A percentile compares a stretch with the other conserved stretches of the same genome.
Evolutionary conservation across 2,329 filamentous ascomycete species (phyloP).

Genomic region (Aspergillus sp.): DNA sequence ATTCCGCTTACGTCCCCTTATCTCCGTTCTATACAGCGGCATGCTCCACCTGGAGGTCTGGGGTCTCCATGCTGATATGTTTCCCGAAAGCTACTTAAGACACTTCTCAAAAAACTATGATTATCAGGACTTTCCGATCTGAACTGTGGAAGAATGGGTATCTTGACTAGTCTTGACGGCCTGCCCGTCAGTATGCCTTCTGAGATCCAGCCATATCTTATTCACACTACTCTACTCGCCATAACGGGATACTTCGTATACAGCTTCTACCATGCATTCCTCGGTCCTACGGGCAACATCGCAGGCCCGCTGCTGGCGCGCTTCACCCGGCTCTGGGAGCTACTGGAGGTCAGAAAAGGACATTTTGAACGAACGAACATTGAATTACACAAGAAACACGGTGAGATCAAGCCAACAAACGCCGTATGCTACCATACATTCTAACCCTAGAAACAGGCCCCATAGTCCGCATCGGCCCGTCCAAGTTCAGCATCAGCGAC

Average conservation of each 20-base stretch:
- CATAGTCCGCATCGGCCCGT: constrained; percentile 36
- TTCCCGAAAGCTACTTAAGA: too few species aligned
- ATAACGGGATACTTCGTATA: neutral
- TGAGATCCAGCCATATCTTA: neutral
- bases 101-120: too few species aligned
- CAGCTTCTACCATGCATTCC: neutral
- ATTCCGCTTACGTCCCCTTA: too few species aligned
- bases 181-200: too few species aligned
- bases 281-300: neutral
- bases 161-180: too few species aligned
- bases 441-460: constrained; percentile 20
- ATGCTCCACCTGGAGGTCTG: too few species aligned
- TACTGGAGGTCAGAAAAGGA: neutral
- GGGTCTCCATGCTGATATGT: too few species aligned
- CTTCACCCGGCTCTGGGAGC: constrained; percentile 25
- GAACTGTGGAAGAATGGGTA: too few species aligned
- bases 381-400: constrained; percentile 1
- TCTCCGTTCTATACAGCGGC: too few species aligned
- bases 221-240: neutral
- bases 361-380: constrained; percentile 3
- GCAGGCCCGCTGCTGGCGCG: constrained; percentile 3
- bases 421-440: neutral
- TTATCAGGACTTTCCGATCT: too few species aligned
- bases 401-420: neutral
- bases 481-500: constrained; percentile 36